A percentile compares a stretch with the other conserved stretches of the same genome.
Evolutionary conservation across 257 asterid species (phyloP).

Genomic region (Paulownia fortunei): DNA sequence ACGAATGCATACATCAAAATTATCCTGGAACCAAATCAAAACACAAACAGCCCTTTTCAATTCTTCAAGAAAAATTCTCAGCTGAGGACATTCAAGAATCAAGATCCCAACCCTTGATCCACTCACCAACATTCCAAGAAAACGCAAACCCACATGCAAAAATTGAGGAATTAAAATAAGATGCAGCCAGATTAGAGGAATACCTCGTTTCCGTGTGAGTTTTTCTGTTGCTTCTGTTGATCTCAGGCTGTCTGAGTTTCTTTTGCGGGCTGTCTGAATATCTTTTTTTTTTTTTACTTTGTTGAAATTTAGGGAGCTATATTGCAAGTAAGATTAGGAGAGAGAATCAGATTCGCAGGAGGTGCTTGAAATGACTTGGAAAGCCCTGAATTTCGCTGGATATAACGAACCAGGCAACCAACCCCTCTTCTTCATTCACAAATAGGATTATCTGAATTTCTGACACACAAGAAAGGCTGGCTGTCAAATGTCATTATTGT

Average conservation of each 20-base stretch:
- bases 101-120: slow-evolving; percentile 28
- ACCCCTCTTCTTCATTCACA: background rate
- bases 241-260: slow-evolving; percentile 20
- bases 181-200: slow-evolving; percentile 3
- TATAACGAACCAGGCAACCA: slow-evolving; percentile 12
- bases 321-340: slow-evolving; percentile 36
- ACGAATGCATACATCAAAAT: slow-evolving; percentile 14
- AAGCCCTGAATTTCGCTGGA: slow-evolving; percentile 18
- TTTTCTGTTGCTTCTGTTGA: slow-evolving; percentile 24
- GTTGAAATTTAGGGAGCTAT: slow-evolving; percentile 25
- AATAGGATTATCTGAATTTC: slow-evolving; percentile 24
- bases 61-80: background rate
- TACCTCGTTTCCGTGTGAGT: slow-evolving; percentile 29
- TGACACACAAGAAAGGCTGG: slow-evolving; percentile 28
- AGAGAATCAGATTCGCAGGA: slow-evolving; percentile 44
- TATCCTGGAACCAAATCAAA: slow-evolving; percentile 5
- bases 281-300: background rate
- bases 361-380: slow-evolving; percentile 31
- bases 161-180: background rate
- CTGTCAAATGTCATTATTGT: slow-evolving; percentile 31
- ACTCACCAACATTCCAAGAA: slow-evolving; percentile 27
- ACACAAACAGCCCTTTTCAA: background rate
- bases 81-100: slow-evolving; percentile 2
- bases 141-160: slow-evolving; percentile 1
- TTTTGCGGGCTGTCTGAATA: slow-evolving; percentile 20